Percentiles rank a stretch among this genome's conserved stretches.
Evolutionary conservation across 129 eudicot species (phyloP).

Genomic region (Flaveria bidentis): DNA sequence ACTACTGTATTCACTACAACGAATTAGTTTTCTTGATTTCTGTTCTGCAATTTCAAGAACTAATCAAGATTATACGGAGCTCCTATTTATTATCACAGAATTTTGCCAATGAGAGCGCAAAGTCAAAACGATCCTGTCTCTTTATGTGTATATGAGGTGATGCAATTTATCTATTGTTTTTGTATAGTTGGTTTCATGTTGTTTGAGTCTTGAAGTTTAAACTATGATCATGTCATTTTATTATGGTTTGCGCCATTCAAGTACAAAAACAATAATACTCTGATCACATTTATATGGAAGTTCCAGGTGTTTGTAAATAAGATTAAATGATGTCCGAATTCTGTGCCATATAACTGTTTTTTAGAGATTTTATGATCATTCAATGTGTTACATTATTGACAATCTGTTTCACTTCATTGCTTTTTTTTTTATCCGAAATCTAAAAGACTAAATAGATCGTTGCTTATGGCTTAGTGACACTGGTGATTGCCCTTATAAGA

Average conservation of each 20-base stretch:
- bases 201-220: constrained; percentile 20
- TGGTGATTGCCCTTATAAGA: no score
- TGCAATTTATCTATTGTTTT: constrained; percentile 15
- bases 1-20: constrained; percentile 55
- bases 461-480: no score
- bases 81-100: constrained; percentile 19
- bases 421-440: neutral
- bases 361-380: neutral
- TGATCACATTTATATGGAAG: constrained; percentile 12
- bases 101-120: constrained; percentile 22
- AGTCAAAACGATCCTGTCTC: neutral
- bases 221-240: constrained; percentile 16
- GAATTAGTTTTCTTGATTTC: constrained; percentile 16
- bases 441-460: neutral
- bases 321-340: neutral
- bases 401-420: neutral
- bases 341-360: neutral
- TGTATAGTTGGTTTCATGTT: constrained; percentile 25
- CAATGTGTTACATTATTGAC: neutral
- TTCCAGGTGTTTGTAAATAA: constrained; percentile 11
- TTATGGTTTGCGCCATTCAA: constrained; percentile 22
- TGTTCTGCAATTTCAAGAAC: neutral
- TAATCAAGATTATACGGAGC: constrained; percentile 20
- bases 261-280: neutral
- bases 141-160: neutral